These are phyloP conservation scores for Ottelia alismoides DNA, from an alignment of 106 monocot species.

Conservation along the genomic window DNA sequence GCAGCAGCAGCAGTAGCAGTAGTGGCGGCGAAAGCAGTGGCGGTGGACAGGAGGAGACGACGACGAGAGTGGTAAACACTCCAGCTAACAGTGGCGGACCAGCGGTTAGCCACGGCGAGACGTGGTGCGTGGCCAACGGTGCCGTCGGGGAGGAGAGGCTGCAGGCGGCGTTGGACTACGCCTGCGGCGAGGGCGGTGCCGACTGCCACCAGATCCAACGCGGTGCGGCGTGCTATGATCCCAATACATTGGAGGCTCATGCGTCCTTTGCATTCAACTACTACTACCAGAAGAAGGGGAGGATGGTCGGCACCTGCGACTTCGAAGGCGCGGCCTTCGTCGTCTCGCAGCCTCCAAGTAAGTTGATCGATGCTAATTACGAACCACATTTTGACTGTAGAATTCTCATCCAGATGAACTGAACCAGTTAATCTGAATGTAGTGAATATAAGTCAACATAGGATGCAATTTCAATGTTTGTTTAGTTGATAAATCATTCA, in stretches of 20 bases:
- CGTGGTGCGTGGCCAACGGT: conserved; percentile 84
- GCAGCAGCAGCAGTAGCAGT: not conserved
- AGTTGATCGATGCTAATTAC: no score
- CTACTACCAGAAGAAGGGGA: conserved; percentile 76
- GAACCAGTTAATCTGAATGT: no score
- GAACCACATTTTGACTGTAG: no score
- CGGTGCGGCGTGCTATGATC: conserved; percentile 52
- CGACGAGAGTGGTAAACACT: not conserved
- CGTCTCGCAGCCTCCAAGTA: conserved; percentile 64
- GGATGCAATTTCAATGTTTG: no score
- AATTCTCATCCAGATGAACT: no score
- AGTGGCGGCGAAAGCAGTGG: not conserved
- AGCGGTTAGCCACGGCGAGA: no score
- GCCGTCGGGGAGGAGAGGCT: conserved; percentile 37
- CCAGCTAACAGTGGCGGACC: no score
- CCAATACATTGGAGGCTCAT: conserved; percentile 76
- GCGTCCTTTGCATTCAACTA: conserved; percentile 81
- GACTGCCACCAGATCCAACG: conserved; percentile 80
- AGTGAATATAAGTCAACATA: no score
- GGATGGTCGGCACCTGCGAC: conserved; percentile 47
- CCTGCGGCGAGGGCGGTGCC: conserved; percentile 86
- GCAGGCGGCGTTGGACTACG: conserved; percentile 80
- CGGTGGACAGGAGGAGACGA: not conserved
- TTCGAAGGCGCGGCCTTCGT: conserved; percentile 74
- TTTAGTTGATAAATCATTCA: no score